Conservation (phyloP, 176 grass and related monocot species). For the barley (Hordeum vulgare) region DNA sequence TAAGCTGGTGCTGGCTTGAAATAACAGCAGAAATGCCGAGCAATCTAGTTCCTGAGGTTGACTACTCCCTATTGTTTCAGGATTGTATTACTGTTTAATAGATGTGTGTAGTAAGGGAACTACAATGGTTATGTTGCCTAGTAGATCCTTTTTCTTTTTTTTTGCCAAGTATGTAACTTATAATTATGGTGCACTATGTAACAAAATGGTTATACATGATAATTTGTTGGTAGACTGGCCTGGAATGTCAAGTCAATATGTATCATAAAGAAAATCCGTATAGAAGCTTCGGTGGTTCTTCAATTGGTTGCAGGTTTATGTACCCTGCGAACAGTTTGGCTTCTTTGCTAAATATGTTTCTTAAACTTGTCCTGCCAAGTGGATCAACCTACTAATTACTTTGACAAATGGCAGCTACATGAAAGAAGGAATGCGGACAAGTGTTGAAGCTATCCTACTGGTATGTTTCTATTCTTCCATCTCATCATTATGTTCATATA, state of each 20-base stretch:
- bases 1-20: not conserved
- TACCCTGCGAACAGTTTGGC: not conserved
- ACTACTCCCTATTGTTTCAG: not conserved
- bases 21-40: too few species aligned
- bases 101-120: not conserved
- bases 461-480: conserved; percentile 26
- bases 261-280: not conserved
- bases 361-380: not conserved
- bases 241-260: not conserved
- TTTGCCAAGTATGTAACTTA: not conserved
- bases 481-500: not conserved
- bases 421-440: conserved; percentile 99
- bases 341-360: not conserved
- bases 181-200: not conserved
- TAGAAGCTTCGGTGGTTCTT: not conserved
- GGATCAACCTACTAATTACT: not conserved
- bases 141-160: not conserved
- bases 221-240: not conserved
- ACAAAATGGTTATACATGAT: not conserved
- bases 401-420: conserved; percentile 68
- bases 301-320: not conserved
- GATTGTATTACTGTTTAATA: not conserved
- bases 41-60: not conserved
- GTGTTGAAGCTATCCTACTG: conserved; percentile 94
- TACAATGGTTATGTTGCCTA: not conserved